Conservation (phyloP, 257 asterid species). For the Agastache rugosa region DNA sequence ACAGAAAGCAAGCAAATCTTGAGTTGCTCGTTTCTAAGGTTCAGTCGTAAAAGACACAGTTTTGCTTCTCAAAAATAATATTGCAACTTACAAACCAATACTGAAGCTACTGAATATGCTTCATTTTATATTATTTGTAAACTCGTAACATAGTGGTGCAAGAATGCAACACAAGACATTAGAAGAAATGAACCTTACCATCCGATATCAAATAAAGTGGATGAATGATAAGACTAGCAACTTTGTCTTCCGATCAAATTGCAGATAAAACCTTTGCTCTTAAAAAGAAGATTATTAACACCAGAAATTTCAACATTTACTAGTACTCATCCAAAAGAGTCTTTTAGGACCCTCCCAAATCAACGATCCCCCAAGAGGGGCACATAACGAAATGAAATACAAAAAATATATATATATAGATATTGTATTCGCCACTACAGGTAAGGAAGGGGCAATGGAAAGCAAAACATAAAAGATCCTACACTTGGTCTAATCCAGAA, state of each 20-base stretch:
- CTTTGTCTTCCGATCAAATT: not conserved
- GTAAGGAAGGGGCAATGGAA: not conserved
- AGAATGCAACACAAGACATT: not conserved
- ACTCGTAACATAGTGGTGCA: not conserved
- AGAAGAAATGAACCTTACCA: not conserved
- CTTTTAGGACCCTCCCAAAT: not conserved
- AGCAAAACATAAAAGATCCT: not conserved
- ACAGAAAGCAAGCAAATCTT: not conserved
- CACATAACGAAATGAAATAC: not conserved
- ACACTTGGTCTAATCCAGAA: not conserved
- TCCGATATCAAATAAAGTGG: not conserved
- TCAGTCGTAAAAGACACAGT: not conserved
- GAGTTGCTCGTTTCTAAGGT: not conserved
- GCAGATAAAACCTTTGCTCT: not conserved
- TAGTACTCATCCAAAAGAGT: not conserved
- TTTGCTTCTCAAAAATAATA: not conserved
- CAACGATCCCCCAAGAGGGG: not conserved
- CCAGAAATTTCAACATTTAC: not conserved
- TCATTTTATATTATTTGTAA: not conserved
- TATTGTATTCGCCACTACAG: not conserved
- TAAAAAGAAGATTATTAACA: not conserved
- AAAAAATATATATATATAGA: not conserved
- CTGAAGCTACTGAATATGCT: slow-evolving; percentile 3
- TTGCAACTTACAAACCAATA: not conserved
- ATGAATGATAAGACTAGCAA: not conserved